A percentile compares a stretch with the other conserved stretches of the same genome.
These are phyloP conservation scores for Carex cristatella DNA, from an alignment of 176 grass and related monocot species.

Conservation along the genomic window DNA sequence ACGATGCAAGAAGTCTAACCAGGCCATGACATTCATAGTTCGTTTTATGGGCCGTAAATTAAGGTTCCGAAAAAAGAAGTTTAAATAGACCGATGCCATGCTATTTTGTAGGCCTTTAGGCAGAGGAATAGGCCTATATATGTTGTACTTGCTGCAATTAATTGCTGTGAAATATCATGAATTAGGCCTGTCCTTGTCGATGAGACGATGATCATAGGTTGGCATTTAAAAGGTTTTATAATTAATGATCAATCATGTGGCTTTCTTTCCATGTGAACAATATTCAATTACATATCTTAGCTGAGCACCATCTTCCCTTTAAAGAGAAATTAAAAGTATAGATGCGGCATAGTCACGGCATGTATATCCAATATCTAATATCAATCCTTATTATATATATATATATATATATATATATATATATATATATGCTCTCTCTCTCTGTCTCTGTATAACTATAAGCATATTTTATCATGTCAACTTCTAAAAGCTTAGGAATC, in stretches of 20 bases:
- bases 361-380: not conserved
- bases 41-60: slow-evolving; percentile 6
- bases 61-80: not conserved
- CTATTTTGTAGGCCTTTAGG: not conserved
- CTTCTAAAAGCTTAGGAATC: not conserved
- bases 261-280: not conserved
- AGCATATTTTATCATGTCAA: not conserved
- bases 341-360: not conserved
- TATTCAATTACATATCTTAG: not conserved
- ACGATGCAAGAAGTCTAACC: not conserved
- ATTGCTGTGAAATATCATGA: not conserved
- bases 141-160: not conserved
- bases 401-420: not conserved
- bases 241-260: slow-evolving; percentile 2
- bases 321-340: not conserved
- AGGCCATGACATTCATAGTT: not conserved
- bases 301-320: not conserved
- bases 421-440: not conserved
- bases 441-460: not conserved
- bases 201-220: not conserved
- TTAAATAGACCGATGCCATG: not conserved
- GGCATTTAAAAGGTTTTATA: not conserved
- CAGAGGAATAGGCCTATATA: not conserved
- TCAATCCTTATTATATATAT: not conserved
- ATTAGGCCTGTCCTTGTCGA: not conserved